phyloP scores from a whole-genome alignment of 352 stramenopile genomes.

The Phytopythium mirpurense region DNA sequence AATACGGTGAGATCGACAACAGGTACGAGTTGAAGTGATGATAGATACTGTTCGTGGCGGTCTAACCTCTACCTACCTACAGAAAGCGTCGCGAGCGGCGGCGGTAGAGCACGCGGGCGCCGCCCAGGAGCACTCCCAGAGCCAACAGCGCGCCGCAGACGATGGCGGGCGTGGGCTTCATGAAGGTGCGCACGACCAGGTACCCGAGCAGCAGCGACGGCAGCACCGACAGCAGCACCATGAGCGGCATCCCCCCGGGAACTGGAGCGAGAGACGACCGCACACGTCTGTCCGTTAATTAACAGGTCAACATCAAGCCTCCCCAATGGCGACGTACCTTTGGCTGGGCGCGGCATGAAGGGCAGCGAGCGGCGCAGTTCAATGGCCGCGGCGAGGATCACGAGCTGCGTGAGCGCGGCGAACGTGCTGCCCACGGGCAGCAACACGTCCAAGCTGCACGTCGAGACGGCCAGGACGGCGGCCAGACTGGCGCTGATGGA shows the following conservation, averaged over 20 bases:
- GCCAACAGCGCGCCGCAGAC: constrained; percentile 8
- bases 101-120: constrained; percentile 3
- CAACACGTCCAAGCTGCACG: constrained; percentile 38
- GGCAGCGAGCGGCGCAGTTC: constrained; percentile 62
- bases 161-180: constrained; percentile 5
- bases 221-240: constrained; percentile 15
- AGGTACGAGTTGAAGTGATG: too few relatives aligned
- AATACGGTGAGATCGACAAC: too few relatives aligned
- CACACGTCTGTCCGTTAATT: too few relatives aligned
- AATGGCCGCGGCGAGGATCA: constrained; percentile 84
- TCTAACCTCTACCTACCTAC: too few relatives aligned
- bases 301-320: too few relatives aligned
- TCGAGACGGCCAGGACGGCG: constrained; percentile 16
- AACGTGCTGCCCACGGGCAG: constrained; percentile 80
- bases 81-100: not conserved
- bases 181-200: constrained; percentile 11
- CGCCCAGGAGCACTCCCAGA: constrained; percentile 8
- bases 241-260: constrained; percentile 19
- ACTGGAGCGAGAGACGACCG: constrained; percentile 8
- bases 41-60: too few relatives aligned
- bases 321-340: too few relatives aligned
- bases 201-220: constrained; percentile 17
- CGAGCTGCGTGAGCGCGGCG: constrained; percentile 61
- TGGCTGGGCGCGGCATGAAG: constrained; percentile 48
- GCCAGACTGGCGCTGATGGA: constrained; percentile 23